Conservation (phyloP, 2,329 filamentous ascomycete species). For the Cryphonectria naterciae region DNA sequence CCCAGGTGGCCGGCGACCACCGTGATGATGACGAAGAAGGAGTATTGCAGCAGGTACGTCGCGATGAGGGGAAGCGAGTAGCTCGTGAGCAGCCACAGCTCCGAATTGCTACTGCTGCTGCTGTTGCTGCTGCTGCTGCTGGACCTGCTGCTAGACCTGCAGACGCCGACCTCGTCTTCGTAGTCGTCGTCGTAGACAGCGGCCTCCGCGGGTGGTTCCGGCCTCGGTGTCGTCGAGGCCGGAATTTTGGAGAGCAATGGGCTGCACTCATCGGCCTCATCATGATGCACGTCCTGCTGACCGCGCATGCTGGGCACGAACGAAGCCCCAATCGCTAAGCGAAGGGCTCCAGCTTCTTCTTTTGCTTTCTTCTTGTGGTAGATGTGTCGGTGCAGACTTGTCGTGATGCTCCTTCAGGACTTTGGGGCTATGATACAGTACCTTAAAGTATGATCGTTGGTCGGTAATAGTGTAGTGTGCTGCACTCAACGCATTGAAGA, state of each 20-base stretch:
- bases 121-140: neutral
- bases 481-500: neutral
- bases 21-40: slow-evolving; percentile 54
- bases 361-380: neutral
- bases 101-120: neutral
- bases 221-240: neutral
- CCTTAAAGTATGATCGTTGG: neutral
- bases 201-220: neutral
- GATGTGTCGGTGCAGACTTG: neutral
- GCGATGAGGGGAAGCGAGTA: slow-evolving; percentile 54
- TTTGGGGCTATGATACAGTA: neutral
- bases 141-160: neutral
- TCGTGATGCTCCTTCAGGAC: neutral
- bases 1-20: slow-evolving; percentile 57
- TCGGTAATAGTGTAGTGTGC: neutral
- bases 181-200: neutral
- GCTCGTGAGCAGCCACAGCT: slow-evolving; percentile 28
- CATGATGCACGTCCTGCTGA: neutral
- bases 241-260: slow-evolving; percentile 17
- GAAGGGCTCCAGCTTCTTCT: neutral
- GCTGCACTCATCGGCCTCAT: slow-evolving; percentile 19
- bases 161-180: neutral
- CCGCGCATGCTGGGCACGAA: slow-evolving; percentile 9
- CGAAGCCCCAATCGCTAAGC: neutral
- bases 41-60: slow-evolving; percentile 60